Evolutionary conservation across 352 stramenopile genomes (phyloP).

Genomic region (Phytophthora syringae): DNA sequence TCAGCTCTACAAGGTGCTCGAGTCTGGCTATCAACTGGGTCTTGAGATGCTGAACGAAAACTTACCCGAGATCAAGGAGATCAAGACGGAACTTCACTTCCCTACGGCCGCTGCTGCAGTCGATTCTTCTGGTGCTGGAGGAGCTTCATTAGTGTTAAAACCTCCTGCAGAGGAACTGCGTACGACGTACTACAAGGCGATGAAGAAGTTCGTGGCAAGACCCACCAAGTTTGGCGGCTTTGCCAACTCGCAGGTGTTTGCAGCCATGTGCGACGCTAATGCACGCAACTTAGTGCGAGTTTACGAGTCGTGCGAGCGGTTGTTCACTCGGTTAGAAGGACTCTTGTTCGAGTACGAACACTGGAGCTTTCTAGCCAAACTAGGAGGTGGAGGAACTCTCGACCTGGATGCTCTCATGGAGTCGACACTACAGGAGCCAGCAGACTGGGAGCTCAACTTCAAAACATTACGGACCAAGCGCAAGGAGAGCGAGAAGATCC

Average conservation of each 20-base stretch:
- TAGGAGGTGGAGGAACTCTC: conserved; percentile 46
- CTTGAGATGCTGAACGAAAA: conserved; percentile 96
- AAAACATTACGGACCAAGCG: conserved; percentile 88
- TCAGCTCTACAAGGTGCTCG: conserved; percentile 96
- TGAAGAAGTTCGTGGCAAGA: conserved; percentile 95
- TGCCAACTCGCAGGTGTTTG: conserved; percentile 86
- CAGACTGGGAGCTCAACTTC: conserved; percentile 92
- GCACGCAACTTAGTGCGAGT: conserved; percentile 86
- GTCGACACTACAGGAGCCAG: conserved; percentile 61
- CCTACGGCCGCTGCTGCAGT: conserved; percentile 28
- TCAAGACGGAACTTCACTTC: conserved; percentile 81
- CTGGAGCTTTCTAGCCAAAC: conserved; percentile 71
- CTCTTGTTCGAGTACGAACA: conserved; percentile 82
- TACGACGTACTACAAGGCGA: conserved; percentile 94
- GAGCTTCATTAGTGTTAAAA: conserved; percentile 80
- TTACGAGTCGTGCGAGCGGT: conserved; percentile 91
- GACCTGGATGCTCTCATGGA: conserved; percentile 90
- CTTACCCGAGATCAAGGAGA: conserved; percentile 90
- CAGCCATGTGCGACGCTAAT: conserved; percentile 91
- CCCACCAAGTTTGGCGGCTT: conserved; percentile 91
- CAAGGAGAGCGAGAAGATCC: conserved; percentile 94
- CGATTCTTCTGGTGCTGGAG: conserved; percentile 5
- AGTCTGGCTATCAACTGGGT: conserved; percentile 93
- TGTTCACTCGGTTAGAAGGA: conserved; percentile 87
- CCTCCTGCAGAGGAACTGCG: conserved; percentile 93